phyloP scores from a whole-genome alignment of 768 basidiomycete species.

The Termitomyces sp. region DNA sequence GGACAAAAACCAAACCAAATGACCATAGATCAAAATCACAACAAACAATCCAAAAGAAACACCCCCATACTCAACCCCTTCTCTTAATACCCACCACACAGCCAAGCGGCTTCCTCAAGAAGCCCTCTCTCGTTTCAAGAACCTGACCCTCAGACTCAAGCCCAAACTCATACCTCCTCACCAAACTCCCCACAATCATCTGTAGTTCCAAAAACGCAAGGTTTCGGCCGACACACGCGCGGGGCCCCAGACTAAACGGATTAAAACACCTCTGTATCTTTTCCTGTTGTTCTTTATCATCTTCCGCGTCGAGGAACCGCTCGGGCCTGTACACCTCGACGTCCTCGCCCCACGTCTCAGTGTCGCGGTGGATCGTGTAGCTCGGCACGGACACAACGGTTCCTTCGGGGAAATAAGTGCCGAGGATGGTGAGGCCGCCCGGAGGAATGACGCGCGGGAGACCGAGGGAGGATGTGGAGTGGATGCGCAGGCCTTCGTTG shows the following conservation, averaged over 20 bases:
- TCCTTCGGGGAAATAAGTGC: conserved; percentile 64
- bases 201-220: conserved; percentile 74
- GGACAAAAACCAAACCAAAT: too few species aligned
- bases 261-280: conserved; percentile 73
- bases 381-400: conserved; percentile 75
- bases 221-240: conserved; percentile 83
- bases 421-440: conserved; percentile 61
- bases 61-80: conserved; percentile 28
- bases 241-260: conserved; percentile 80
- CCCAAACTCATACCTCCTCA: conserved; percentile 72
- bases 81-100: conserved; percentile 72
- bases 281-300: conserved; percentile 23
- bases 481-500: conserved; percentile 79
- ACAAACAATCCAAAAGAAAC: too few species aligned
- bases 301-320: conserved; percentile 64
- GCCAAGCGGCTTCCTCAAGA: conserved; percentile 75
- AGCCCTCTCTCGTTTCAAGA: conserved; percentile 79
- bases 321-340: conserved; percentile 73
- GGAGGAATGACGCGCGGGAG: conserved; percentile 76
- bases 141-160: conserved; percentile 55
- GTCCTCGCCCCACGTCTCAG: conserved; percentile 73
- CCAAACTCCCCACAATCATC: conserved; percentile 64
- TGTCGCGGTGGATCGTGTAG: conserved; percentile 78
- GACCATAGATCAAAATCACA: too few species aligned
- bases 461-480: conserved; percentile 81